Percentiles rank a stretch among this genome's conserved stretches.
phyloP scores from a whole-genome alignment of 176 grass and related monocot genomes.

The Carex scoparia region DNA sequence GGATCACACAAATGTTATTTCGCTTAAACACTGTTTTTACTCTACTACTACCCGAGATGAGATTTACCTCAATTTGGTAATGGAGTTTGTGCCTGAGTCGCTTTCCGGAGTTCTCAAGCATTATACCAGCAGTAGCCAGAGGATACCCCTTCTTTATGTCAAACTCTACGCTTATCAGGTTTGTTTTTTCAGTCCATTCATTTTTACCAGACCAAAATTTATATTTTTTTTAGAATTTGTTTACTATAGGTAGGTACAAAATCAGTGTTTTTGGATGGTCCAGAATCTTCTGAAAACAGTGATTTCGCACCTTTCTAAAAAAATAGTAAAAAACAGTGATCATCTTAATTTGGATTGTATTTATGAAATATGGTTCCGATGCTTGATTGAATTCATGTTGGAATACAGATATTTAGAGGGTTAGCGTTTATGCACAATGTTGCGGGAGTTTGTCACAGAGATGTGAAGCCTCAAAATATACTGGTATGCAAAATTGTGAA shows the following conservation, averaged over 20 bases:
- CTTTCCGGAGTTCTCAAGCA: conserved; percentile 51
- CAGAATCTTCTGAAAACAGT: no score
- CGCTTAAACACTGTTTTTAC: conserved; percentile 62
- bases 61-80: conserved; percentile 57
- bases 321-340: no score
- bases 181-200: neutral
- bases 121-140: conserved; percentile 47
- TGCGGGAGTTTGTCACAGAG: conserved; percentile 56
- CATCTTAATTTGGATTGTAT: neutral
- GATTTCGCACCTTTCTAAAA: no score
- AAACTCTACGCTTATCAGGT: conserved; percentile 75
- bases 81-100: conserved; percentile 62
- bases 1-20: conserved; percentile 49
- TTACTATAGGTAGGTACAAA: no score
- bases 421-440: conserved; percentile 61
- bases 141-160: conserved; percentile 61
- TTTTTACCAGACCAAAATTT: neutral
- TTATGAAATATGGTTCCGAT: neutral
- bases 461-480: conserved; percentile 75
- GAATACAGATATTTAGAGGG: conserved; percentile 53
- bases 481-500: conserved; percentile 37
- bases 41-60: conserved; percentile 57
- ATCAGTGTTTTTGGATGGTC: no score
- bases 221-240: no score
- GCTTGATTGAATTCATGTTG: neutral